A percentile compares a stretch with the other conserved stretches of the same genome.
Conservation (phyloP, 768 basidiomycete genomes). For the Lactarius tabidus region DNA sequence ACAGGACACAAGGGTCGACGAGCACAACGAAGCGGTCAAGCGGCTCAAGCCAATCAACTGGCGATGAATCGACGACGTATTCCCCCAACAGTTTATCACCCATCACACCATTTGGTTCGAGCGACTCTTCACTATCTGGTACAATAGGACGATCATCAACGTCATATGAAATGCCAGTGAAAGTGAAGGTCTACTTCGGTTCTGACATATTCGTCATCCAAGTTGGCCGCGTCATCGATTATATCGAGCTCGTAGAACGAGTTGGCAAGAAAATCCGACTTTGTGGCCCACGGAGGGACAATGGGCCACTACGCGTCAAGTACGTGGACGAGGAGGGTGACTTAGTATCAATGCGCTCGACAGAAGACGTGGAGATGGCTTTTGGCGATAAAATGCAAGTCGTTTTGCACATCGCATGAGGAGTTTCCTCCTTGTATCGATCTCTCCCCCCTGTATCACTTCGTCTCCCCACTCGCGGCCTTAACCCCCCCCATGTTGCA, state of each 20-base stretch:
- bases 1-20: constrained; percentile 40
- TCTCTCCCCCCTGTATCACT: constrained; percentile 7
- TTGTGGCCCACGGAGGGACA: constrained; percentile 77
- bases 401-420: constrained; percentile 73
- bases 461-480: constrained; percentile 1
- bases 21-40: constrained; percentile 66
- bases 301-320: constrained; percentile 79
- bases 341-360: constrained; percentile 80
- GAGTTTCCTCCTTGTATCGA: constrained; percentile 1
- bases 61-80: constrained; percentile 78
- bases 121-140: constrained; percentile 70
- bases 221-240: constrained; percentile 75
- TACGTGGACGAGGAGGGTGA: constrained; percentile 94
- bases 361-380: constrained; percentile 92
- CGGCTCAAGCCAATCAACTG: constrained; percentile 79
- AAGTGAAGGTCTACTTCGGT: constrained; percentile 92
- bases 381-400: constrained; percentile 87
- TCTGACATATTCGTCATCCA: constrained; percentile 95
- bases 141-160: constrained; percentile 45
- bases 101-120: constrained; percentile 86
- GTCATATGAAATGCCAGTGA: constrained; percentile 61
- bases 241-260: constrained; percentile 79
- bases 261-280: constrained; percentile 91
- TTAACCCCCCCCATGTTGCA: constrained; percentile 20
- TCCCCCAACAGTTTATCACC: constrained; percentile 85